A percentile compares a stretch with the other conserved stretches of the same genome.
These are phyloP conservation scores for Pseudozyma thailandica DNA, from an alignment of 1,284 basidiomycete species.

Conservation along the genomic window DNA sequence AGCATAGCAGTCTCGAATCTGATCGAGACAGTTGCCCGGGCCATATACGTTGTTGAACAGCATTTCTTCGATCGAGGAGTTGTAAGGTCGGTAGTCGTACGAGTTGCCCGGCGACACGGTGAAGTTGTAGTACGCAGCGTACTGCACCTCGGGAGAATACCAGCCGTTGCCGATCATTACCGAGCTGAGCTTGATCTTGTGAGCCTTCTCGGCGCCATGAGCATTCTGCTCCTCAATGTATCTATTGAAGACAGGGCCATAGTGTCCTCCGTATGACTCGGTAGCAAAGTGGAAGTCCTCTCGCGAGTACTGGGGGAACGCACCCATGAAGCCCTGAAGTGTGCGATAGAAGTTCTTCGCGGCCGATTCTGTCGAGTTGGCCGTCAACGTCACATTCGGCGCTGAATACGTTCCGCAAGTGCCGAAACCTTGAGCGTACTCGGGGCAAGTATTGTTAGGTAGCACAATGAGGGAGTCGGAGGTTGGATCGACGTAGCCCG, in stretches of 20 bases:
- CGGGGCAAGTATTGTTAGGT: constrained; percentile 40
- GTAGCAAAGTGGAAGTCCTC: constrained; percentile 74
- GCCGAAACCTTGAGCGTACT: constrained; percentile 31
- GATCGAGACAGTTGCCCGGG: constrained; percentile 52
- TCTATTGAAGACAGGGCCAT: constrained; percentile 73
- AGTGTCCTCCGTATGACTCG: constrained; percentile 73
- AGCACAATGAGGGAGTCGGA: constrained; percentile 29
- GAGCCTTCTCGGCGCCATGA: constrained; percentile 71
- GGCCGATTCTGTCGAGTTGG: constrained; percentile 50
- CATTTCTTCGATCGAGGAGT: constrained; percentile 34
- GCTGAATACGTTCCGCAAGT: constrained; percentile 52
- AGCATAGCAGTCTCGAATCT: constrained; percentile 47
- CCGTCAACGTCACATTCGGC: constrained; percentile 43
- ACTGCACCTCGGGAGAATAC: constrained; percentile 53
- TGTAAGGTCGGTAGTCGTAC: constrained; percentile 49
- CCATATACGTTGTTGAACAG: constrained; percentile 51
- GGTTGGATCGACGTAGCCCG: constrained; percentile 42
- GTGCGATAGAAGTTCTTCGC: constrained; percentile 70
- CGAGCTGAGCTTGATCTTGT: constrained; percentile 74
- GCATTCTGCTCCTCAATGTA: constrained; percentile 74
- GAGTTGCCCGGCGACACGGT: constrained; percentile 54
- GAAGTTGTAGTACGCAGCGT: constrained; percentile 57
- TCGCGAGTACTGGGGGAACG: constrained; percentile 49
- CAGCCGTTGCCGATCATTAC: constrained; percentile 73
- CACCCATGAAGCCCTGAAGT: constrained; percentile 71